These are phyloP conservation scores for Phytophthora pluvialis DNA, from an alignment of 352 stramenopile species.

Conservation along the genomic window DNA sequence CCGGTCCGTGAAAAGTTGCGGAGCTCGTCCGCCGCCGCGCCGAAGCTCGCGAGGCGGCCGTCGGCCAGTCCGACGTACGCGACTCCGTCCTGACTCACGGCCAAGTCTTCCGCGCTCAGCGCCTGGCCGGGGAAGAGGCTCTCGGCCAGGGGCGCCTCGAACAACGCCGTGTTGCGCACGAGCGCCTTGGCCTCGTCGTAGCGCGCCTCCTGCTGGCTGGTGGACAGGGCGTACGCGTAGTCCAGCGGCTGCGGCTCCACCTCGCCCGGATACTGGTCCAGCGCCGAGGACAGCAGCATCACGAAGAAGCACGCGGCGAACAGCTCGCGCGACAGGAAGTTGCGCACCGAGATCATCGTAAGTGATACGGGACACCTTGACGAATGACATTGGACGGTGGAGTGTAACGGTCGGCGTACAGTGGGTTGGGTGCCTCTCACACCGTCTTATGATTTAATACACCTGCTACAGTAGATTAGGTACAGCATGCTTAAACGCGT, in stretches of 20 bases:
- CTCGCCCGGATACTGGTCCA: constrained; percentile 55
- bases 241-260: constrained; percentile 45
- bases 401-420: not conserved
- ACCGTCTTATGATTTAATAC: not conserved
- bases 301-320: constrained; percentile 55
- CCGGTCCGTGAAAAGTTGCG: constrained; percentile 61
- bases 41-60: constrained; percentile 60
- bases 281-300: constrained; percentile 55
- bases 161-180: constrained; percentile 27
- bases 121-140: constrained; percentile 45
- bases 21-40: constrained; percentile 33
- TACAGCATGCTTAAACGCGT: too few species aligned
- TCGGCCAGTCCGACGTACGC: constrained; percentile 59
- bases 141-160: constrained; percentile 35
- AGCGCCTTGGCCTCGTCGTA: constrained; percentile 36
- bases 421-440: not conserved
- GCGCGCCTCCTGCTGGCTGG: constrained; percentile 45
- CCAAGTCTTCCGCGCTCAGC: constrained; percentile 53
- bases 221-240: constrained; percentile 44
- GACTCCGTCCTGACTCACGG: constrained; percentile 50
- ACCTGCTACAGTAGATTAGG: too few species aligned
- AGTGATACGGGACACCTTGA: constrained; percentile 1
- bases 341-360: constrained; percentile 35
- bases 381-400: constrained; percentile 8
- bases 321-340: constrained; percentile 54